A percentile compares a stretch with the other conserved stretches of the same genome.
These are phyloP conservation scores for Mariannaea sp. DNA, from an alignment of 2,329 filamentous ascomycete genomes.

Conservation along the genomic window DNA sequence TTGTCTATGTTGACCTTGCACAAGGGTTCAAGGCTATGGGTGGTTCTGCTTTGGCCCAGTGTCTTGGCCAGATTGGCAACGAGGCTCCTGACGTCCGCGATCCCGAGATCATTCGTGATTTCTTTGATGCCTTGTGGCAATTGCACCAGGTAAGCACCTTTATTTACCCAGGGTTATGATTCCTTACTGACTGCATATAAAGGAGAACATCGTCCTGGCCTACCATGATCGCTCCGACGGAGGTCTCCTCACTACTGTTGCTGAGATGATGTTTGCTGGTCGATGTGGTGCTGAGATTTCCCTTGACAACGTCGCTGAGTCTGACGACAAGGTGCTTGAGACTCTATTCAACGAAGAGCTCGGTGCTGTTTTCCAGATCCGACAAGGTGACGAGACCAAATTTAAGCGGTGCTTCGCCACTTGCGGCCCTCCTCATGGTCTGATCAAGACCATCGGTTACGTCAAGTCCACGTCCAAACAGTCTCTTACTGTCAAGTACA, in stretches of 20 bases:
- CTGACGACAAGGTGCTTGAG: constrained; percentile 69
- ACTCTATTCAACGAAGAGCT: constrained; percentile 95
- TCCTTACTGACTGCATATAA: neutral
- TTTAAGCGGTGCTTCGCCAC: constrained; percentile 93
- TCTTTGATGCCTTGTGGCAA: constrained; percentile 81
- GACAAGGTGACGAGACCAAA: constrained; percentile 78
- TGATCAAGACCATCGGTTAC: constrained; percentile 83
- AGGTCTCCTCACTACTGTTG: constrained; percentile 85
- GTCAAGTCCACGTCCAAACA: constrained; percentile 74
- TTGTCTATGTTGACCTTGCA: constrained; percentile 91
- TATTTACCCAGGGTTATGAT: neutral
- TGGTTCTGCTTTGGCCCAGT: constrained; percentile 89
- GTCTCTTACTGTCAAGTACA: constrained; percentile 75
- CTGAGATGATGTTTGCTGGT: constrained; percentile 98
- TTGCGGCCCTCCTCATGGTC: constrained; percentile 78
- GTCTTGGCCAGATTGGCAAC: constrained; percentile 83
- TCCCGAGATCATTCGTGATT: constrained; percentile 80
- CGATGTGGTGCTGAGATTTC: constrained; percentile 86
- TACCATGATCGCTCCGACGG: constrained; percentile 96
- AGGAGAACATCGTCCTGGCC: constrained; percentile 72
- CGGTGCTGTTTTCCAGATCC: constrained; percentile 93
- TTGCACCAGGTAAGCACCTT: constrained; percentile 49
- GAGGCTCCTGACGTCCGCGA: constrained; percentile 87
- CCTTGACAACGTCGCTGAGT: constrained; percentile 73
- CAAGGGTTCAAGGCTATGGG: constrained; percentile 80